phyloP scores from a whole-genome alignment of 257 asterid genomes.

The Solanum acaule region DNA sequence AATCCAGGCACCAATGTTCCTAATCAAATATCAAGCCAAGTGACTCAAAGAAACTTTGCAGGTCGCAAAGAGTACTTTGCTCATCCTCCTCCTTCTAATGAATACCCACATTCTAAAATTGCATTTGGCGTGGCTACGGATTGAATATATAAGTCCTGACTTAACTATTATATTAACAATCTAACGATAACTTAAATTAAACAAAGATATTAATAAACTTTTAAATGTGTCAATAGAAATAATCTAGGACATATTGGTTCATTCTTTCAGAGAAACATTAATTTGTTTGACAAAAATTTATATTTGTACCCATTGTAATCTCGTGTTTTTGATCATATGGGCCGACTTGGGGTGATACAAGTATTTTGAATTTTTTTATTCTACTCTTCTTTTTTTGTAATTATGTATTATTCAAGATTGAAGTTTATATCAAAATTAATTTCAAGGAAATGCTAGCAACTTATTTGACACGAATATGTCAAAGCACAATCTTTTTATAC shows the following conservation, averaged over 20 bases:
- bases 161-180: not conserved
- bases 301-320: not conserved
- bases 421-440: too few species aligned
- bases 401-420: too few species aligned
- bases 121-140: not conserved
- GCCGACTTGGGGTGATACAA: too few species aligned
- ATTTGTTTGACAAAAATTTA: not conserved
- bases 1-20: not conserved
- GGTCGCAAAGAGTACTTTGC: not conserved
- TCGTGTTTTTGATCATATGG: not conserved
- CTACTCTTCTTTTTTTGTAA: too few species aligned
- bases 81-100: not conserved
- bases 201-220: not conserved
- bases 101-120: not conserved
- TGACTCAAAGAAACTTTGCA: not conserved
- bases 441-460: too few species aligned
- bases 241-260: not conserved
- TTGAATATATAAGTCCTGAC: not conserved
- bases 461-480: too few species aligned
- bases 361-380: too few species aligned
- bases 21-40: not conserved
- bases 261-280: not conserved
- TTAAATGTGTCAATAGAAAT: not conserved
- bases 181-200: not conserved
- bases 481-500: too few species aligned